Base-by-base conservation (phyloP, 257 asterid species). In the Penstemon barbatus region DNA sequence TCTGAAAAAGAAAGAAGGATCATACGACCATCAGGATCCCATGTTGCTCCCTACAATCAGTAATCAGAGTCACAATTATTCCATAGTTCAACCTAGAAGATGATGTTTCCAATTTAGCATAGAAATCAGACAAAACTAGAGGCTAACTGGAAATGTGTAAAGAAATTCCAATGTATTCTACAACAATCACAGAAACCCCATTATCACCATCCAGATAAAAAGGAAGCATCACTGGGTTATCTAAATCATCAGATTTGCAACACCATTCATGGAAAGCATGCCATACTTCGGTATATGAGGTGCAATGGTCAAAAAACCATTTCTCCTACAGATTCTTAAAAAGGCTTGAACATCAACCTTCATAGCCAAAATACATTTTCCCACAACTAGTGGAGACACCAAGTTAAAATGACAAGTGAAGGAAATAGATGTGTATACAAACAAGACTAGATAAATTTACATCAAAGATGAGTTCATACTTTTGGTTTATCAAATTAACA, bases 1-100 rank as follows among this genome's bases (percentile, higher is more conserved):
- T 84, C 88, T 44, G 88, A 81, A 71, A 87, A 85, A 10, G 91
- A 81, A 64, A 87, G 77, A 68, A 87, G 89, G 73, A 91, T 80
- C 94, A 85, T 94, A 59, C 87, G 90, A 43, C 96, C 96, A 79
- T 88, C 90, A 57, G 96, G 97, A 82, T 93, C 97, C 99, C 99
- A 93, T 13, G 87, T 81, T 75, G 97, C 99, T 79, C 99, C 95
- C 98, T 92, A 72, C 57, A 67, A 73, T 59, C 74, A 77, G 55
- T 41, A 63, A 62, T 59, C 48, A 64, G 63, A 81, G 38, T 38
- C 72, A 73, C 48, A 36, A 57, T 70, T 40, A 80, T 68, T 52
- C 11, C 53, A 51, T 25, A 44, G 18, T 61, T 13, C 11, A 43
- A 67, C n/a, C 54, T 7, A 45, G 56, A 77, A 46, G 15, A 57